Percentiles rank a stretch among this genome's conserved stretches.
These are phyloP conservation scores for Camillea tinctor DNA, from an alignment of 2,329 filamentous ascomycete species.

Conservation along the genomic window DNA sequence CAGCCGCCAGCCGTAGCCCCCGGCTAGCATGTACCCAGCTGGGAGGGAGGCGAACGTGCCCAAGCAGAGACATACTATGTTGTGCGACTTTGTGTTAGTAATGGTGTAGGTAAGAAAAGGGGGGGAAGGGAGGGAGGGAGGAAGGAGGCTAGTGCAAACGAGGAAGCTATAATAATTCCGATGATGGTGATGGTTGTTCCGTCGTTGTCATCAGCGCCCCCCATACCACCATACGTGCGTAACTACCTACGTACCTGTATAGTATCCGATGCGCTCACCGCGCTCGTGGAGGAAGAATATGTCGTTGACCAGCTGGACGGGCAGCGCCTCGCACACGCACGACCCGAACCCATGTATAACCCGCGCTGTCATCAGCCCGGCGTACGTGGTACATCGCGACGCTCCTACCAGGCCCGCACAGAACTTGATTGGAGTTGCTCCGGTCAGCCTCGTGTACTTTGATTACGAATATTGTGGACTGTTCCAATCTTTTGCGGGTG, in stretches of 20 bases:
- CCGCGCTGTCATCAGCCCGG: constrained; percentile 39
- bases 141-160: too few species aligned
- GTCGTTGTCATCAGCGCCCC: constrained; percentile 17
- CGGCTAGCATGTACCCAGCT: constrained; percentile 60
- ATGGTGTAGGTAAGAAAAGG: constrained; percentile 4
- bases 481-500: background rate
- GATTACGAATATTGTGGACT: too few species aligned
- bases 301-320: constrained; percentile 46
- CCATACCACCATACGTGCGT: too few species aligned
- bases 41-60: constrained; percentile 57
- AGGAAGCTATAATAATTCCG: too few species aligned
- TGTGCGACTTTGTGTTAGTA: background rate
- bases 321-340: constrained; percentile 44
- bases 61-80: constrained; percentile 51
- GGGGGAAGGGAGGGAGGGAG: background rate
- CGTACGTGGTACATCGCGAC: constrained; percentile 37
- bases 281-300: constrained; percentile 47
- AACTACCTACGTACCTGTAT: constrained; percentile 46
- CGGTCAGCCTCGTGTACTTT: too few species aligned
- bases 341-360: constrained; percentile 42
- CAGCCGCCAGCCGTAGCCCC: constrained; percentile 56
- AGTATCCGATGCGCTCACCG: constrained; percentile 57
- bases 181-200: too few species aligned
- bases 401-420: constrained; percentile 41
- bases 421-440: constrained; percentile 30